Evolutionary conservation across 2,329 filamentous ascomycete genomes (phyloP), one percentile per base, ranked within the genome.

Genomic region (Penicillium sp.): DNA sequence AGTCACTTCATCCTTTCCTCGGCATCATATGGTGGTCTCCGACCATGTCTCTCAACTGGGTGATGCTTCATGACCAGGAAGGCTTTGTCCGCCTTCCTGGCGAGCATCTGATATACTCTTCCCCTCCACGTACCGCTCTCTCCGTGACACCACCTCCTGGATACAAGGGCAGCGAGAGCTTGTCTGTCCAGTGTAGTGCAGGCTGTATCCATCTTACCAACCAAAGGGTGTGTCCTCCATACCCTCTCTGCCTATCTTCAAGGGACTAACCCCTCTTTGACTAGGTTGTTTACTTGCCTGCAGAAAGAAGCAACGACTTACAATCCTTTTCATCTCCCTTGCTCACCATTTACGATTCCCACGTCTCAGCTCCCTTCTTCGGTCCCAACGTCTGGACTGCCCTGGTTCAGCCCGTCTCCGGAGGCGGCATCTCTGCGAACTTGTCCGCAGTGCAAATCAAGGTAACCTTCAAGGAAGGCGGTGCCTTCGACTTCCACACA

Each of bases 391-490:
- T 87, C 55, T 97, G 90, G 90, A 82, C 82, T 46, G 86, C 86
- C 20, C 73, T 85, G 36, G 82, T 94, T 48, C 85, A 86, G 59
- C 89, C 91, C 1, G 87, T 95, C 20, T 74, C 85, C 1, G 87
- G 87, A 28, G 93, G 93, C 29, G 87, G 88, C 40, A 87, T 96
- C 41, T 87, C 90, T 0, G 71, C 84, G 4, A 76, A 85, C 18
- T 78, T 88, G 51, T 78, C 84, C 14, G 81, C 84, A 23, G 76
- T 95, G 35, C 88, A 93, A 60, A 69, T 95, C 56, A 89, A 87
- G 65, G 78, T 96, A 60, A 89, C 85, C 18, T 97, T 97, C 75
- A 90, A 89, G 64, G 90, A 97, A 52, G 91, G 91, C 35, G 91
- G 91, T n/a, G 90, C 90, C 48, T 93, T 86, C 66, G 89, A 95